Evolutionary conservation across 306 rosid species (phyloP).

Genomic region (Clitoria ternatea): DNA sequence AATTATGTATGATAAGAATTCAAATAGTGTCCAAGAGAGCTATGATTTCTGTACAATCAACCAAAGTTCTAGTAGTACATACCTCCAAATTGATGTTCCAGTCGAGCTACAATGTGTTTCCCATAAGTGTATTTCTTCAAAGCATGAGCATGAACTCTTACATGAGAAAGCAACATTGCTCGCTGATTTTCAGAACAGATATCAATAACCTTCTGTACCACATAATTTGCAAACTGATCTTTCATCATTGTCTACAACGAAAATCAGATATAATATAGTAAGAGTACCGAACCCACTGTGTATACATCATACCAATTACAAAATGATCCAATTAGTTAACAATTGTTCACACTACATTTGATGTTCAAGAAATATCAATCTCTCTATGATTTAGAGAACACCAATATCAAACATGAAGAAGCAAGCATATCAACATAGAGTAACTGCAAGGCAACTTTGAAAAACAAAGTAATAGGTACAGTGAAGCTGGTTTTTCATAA

Average conservation of each 20-base stretch:
- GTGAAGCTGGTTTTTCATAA: not conserved
- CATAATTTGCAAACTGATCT: constrained; percentile 54
- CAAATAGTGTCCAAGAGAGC: not conserved
- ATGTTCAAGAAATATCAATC: not conserved
- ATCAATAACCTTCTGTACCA: constrained; percentile 54
- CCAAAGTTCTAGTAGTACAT: not conserved
- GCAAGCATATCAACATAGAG: not conserved
- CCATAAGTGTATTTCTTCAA: constrained; percentile 67
- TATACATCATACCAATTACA: not conserved
- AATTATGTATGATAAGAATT: not conserved
- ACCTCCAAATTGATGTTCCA: constrained; percentile 40
- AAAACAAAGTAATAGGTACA: not conserved
- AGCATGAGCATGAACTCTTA: constrained; percentile 51
- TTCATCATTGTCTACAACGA: constrained; percentile 49
- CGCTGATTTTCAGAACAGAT: constrained; percentile 49
- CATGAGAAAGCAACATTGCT: constrained; percentile 33
- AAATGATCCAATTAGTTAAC: not conserved
- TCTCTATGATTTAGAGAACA: not conserved
- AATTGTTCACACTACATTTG: not conserved
- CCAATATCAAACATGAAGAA: not conserved
- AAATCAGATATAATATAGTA: not conserved
- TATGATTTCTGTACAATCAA: not conserved
- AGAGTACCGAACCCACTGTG: not conserved
- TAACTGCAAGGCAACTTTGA: not conserved
- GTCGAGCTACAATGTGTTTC: constrained; percentile 60